A percentile compares a stretch with the other conserved stretches of the same genome.
Conservation (phyloP, 2,329 filamentous ascomycete species). For the Pestalotiopsis sp. region DNA sequence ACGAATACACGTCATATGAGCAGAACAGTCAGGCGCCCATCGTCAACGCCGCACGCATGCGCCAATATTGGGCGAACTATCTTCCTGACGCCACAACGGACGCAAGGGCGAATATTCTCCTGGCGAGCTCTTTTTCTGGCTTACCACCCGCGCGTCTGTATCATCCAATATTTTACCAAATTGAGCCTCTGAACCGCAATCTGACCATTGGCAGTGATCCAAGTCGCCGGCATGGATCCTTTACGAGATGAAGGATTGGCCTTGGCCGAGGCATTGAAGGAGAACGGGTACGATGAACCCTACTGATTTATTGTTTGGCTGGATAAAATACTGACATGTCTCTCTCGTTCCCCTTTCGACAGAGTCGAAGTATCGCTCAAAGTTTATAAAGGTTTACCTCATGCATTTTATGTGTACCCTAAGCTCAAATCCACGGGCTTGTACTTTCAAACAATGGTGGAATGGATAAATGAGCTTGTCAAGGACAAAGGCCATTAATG, state of each 20-base stretch:
- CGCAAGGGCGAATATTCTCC: neutral
- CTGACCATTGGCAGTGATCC: neutral
- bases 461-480: neutral
- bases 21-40: neutral
- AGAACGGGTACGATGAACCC: neutral
- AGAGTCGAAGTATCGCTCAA: neutral
- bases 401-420: slow-evolving; percentile 4
- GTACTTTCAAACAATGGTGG: neutral
- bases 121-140: neutral
- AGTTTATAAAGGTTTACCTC: neutral
- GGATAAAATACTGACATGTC: neutral
- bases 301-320: neutral
- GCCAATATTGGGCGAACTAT: neutral
- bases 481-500: neutral
- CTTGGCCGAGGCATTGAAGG: neutral
- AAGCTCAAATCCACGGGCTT: neutral
- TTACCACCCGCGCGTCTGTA: neutral
- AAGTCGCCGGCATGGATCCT: slow-evolving; percentile 5
- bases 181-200: neutral
- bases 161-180: neutral
- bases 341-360: neutral
- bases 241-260: slow-evolving; percentile 2
- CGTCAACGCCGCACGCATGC: neutral
- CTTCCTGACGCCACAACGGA: neutral
- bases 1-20: neutral